phyloP scores from a whole-genome alignment of 2,329 filamentous ascomycete species.

The Monosporascus cannonballus region DNA sequence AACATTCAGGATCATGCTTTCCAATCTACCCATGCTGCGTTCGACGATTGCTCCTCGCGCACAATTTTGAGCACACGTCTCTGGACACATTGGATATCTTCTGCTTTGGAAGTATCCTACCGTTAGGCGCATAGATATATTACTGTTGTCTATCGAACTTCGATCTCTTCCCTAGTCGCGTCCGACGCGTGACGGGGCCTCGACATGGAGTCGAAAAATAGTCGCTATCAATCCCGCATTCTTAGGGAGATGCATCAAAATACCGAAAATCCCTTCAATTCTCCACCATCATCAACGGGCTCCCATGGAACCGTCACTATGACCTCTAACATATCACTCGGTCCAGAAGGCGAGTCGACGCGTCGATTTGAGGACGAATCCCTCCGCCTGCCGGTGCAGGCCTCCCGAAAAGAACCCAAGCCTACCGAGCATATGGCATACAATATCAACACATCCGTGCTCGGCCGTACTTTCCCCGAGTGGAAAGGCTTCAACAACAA shows the following conservation, averaged over 20 bases:
- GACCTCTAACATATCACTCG: conserved; percentile 48
- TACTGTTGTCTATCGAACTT: too few species aligned
- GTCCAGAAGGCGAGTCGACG: conserved; percentile 49
- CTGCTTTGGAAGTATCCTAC: too few species aligned
- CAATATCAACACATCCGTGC: conserved; percentile 30
- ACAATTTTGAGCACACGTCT: too few species aligned
- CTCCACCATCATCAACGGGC: conserved; percentile 51
- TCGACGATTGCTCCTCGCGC: too few species aligned
- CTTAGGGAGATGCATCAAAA: conserved; percentile 29
- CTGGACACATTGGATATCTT: too few species aligned
- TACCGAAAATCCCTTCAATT: conserved; percentile 50
- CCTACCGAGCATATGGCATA: conserved; percentile 15
- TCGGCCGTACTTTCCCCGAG: conserved; percentile 46
- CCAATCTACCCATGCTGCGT: too few species aligned
- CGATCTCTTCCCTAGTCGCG: conserved; percentile 7
- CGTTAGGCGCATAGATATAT: too few species aligned
- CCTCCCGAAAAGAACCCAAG: conserved; percentile 9
- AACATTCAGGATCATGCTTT: too few species aligned
- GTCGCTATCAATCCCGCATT: conserved; percentile 26
- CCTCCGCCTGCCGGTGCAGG: conserved; percentile 15
- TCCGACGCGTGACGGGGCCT: conserved; percentile 11
- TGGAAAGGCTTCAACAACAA: conserved; percentile 28
- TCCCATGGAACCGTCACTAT: conserved; percentile 51
- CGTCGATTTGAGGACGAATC: conserved; percentile 44
- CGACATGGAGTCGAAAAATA: conserved; percentile 21